Percentiles rank a stretch among this genome's conserved stretches.
Conservation (phyloP, 2,329 filamentous ascomycete species). For the Magnaporthiopsis poae region DNA sequence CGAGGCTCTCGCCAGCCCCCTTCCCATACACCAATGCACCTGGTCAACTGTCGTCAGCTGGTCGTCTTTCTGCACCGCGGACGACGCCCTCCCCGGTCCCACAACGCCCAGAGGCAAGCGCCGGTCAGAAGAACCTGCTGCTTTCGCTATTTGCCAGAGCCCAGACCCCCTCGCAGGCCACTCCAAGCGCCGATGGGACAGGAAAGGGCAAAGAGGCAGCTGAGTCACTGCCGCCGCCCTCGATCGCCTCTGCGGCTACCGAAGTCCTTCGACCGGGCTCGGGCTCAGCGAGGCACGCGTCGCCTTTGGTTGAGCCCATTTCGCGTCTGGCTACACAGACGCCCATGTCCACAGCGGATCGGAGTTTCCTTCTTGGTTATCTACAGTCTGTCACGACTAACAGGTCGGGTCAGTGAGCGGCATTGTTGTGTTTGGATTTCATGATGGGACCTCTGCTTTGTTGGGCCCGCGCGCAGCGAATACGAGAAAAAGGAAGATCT, state of each 20-base stretch:
- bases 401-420: conserved; percentile 24
- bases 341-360: conserved; percentile 58
- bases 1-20: background rate
- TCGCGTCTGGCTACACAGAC: conserved; percentile 40
- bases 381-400: conserved; percentile 47
- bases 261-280: conserved; percentile 12
- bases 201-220: conserved; percentile 18
- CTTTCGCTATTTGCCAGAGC: conserved; percentile 55
- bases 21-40: background rate
- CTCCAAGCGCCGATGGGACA: conserved; percentile 10
- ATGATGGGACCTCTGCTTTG: background rate
- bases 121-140: conserved; percentile 35
- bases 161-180: conserved; percentile 17
- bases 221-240: background rate
- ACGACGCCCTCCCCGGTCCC: conserved; percentile 16
- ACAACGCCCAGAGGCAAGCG: conserved; percentile 25
- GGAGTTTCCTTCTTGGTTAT: conserved; percentile 67
- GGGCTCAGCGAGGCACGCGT: conserved; percentile 17
- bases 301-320: background rate
- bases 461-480: background rate
- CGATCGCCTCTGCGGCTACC: background rate
- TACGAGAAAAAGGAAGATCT: too few species aligned
- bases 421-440: background rate
- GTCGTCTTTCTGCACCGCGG: background rate
- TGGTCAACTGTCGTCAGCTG: too few species aligned